Conservation (phyloP, 228 moss, liverwort and hornwort genomes). For the Sphagnum magellanicum region DNA sequence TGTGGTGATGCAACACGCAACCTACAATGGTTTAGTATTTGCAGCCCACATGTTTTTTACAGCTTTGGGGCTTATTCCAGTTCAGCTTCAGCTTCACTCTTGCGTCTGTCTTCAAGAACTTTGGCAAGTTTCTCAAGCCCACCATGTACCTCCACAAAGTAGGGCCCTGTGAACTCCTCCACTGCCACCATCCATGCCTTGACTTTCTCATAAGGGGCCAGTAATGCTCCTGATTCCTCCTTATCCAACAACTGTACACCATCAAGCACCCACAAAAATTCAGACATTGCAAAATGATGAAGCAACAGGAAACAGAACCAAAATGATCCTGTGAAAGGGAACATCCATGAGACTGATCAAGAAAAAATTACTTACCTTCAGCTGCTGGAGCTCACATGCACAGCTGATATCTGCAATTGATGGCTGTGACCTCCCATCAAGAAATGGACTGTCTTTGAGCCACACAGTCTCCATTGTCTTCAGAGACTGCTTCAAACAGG, state of each 20-base stretch:
- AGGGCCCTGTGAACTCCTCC: constrained; percentile 24
- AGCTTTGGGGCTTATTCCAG: too few species aligned
- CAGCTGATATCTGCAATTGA: constrained; percentile 72
- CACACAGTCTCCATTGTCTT: constrained; percentile 44
- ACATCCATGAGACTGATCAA: too few species aligned
- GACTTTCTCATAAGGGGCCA: constrained; percentile 18
- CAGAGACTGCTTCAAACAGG: constrained; percentile 23
- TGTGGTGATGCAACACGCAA: too few species aligned
- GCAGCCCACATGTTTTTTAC: too few species aligned
- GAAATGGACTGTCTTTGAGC: constrained; percentile 47
- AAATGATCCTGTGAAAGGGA: too few species aligned
- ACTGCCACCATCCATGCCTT: constrained; percentile 27
- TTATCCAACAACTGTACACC: constrained; percentile 23
- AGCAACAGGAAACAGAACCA: too few species aligned
- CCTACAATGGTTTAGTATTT: too few species aligned
- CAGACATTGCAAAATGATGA: too few species aligned
- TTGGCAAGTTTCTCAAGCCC: too few species aligned
- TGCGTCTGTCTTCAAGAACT: too few species aligned
- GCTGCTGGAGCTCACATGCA: constrained; percentile 57
- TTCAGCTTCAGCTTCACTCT: too few species aligned
- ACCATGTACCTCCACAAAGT: constrained; percentile 34
- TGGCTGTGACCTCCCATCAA: constrained; percentile 39
- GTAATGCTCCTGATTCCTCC: constrained; percentile 13
- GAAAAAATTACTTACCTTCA: constrained; percentile 19
- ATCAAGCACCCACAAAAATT: too few species aligned